These are phyloP conservation scores for Silene noctiflora DNA, from an alignment of 179 eudicot genomes.

Conservation along the genomic window DNA sequence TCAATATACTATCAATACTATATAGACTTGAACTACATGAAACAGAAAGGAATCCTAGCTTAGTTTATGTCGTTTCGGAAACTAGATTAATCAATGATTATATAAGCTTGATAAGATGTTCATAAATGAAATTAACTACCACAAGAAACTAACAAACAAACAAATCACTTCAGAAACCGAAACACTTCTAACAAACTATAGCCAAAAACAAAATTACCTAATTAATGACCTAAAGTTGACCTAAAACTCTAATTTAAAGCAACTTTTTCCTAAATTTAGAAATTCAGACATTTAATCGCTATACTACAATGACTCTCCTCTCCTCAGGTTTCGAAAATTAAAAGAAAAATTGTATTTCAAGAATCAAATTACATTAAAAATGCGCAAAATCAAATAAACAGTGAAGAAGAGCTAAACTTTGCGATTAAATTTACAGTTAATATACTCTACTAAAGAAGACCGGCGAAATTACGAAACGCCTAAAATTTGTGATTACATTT, in stretches of 20 bases:
- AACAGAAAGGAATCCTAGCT: background rate
- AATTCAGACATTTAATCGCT: background rate
- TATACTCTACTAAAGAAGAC: background rate
- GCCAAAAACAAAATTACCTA: background rate
- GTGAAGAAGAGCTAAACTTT: background rate
- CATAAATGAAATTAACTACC: background rate
- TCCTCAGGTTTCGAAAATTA: background rate
- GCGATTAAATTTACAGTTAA: background rate
- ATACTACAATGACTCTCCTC: background rate
- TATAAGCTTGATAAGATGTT: too few relatives aligned
- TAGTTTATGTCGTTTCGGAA: background rate
- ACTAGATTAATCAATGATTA: background rate
- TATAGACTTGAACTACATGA: background rate
- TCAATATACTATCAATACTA: too few relatives aligned
- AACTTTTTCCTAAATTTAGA: background rate
- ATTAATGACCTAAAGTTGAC: background rate
- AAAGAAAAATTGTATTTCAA: background rate
- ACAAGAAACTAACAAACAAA: background rate
- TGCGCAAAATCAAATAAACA: background rate
- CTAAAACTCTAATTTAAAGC: background rate
- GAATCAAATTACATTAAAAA: constrained; percentile 2
- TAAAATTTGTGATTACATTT: too few relatives aligned
- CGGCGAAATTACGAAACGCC: too few relatives aligned
- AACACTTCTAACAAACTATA: background rate
- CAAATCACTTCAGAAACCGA: background rate